phyloP scores from a whole-genome alignment of 2,329 filamentous ascomycete species.

The Emericellopsis atlantica region DNA sequence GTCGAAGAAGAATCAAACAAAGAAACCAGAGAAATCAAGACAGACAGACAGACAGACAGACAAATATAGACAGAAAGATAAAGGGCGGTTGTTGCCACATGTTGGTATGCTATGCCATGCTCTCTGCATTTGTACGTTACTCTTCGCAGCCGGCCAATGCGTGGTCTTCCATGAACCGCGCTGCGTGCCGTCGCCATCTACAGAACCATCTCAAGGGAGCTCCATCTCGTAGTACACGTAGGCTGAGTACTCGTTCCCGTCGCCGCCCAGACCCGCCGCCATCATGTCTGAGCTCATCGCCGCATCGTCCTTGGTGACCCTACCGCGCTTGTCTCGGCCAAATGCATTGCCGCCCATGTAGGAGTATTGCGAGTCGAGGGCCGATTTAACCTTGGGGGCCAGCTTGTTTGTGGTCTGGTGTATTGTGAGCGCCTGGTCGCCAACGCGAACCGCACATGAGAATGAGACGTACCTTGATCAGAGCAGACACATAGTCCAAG shows the following conservation, averaged over 20 bases:
- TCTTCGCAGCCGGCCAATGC: no score
- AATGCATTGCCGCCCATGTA: constrained; percentile 94
- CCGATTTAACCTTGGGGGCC: constrained; percentile 64
- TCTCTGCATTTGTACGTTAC: no score
- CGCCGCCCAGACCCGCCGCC: constrained; percentile 54
- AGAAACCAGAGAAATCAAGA: neutral
- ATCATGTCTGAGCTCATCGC: constrained; percentile 72
- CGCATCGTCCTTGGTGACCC: constrained; percentile 81
- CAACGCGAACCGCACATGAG: neutral
- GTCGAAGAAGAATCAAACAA: neutral
- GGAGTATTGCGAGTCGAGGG: constrained; percentile 73
- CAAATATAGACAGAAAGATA: neutral
- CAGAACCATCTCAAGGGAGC: constrained; percentile 32
- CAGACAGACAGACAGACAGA: neutral
- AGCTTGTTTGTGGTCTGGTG: constrained; percentile 69
- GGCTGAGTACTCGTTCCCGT: constrained; percentile 77
- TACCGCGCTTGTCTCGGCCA: constrained; percentile 84
- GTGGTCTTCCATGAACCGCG: no score
- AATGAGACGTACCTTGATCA: constrained; percentile 59
- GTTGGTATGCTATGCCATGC: no score
- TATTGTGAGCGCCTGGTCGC: neutral
- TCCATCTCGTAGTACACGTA: constrained; percentile 97
- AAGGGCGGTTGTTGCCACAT: no score
- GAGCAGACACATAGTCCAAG: constrained; percentile 72
- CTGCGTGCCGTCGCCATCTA: neutral